Evolutionary conservation across 192 early-diverging fungal species (phyloP).

Genomic region (Chytriomyces sp.): DNA sequence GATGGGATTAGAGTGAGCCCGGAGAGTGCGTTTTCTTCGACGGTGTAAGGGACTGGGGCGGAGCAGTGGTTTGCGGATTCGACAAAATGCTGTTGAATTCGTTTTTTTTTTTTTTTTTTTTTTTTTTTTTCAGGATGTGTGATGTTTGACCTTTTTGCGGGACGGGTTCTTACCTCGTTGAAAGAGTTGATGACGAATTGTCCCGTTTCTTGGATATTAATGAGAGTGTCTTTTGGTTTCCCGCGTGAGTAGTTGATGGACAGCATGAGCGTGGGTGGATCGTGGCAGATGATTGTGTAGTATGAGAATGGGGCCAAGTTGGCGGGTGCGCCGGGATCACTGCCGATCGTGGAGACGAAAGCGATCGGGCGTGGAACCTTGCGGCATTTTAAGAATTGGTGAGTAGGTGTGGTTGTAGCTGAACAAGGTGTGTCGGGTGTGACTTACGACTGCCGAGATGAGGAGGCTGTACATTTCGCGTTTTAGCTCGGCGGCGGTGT

Average conservation of each 20-base stretch:
- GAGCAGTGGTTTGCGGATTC: conserved; percentile 57
- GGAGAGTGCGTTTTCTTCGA: conserved; percentile 39
- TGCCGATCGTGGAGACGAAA: conserved; percentile 46
- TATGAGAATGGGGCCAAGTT: conserved; percentile 57
- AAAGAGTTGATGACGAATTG: conserved; percentile 61
- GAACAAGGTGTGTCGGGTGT: not conserved
- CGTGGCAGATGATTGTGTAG: conserved; percentile 55
- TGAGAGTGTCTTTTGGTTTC: conserved; percentile 52
- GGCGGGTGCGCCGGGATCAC: conserved; percentile 11
- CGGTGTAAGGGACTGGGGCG: conserved; percentile 43
- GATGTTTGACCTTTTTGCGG: not conserved
- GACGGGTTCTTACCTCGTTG: conserved; percentile 31
- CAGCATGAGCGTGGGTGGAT: conserved; percentile 52
- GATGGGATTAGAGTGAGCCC: conserved; percentile 49
- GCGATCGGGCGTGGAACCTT: conserved; percentile 56
- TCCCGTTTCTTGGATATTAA: conserved; percentile 48
- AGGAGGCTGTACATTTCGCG: conserved; percentile 52
- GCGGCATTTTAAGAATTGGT: not conserved
- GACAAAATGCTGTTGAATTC: conserved; percentile 34
- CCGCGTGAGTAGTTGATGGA: conserved; percentile 45
- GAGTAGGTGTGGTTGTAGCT: not conserved
- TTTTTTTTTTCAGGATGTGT: not conserved
- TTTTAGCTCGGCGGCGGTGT: conserved; percentile 33
- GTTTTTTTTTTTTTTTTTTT: not conserved
- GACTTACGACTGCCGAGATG: conserved; percentile 46